Percentiles rank a stretch among this genome's conserved stretches.
Evolutionary conservation across 805 yeast genomes (phyloP).

Genomic region (Sugiyamaella lignohabitans): DNA sequence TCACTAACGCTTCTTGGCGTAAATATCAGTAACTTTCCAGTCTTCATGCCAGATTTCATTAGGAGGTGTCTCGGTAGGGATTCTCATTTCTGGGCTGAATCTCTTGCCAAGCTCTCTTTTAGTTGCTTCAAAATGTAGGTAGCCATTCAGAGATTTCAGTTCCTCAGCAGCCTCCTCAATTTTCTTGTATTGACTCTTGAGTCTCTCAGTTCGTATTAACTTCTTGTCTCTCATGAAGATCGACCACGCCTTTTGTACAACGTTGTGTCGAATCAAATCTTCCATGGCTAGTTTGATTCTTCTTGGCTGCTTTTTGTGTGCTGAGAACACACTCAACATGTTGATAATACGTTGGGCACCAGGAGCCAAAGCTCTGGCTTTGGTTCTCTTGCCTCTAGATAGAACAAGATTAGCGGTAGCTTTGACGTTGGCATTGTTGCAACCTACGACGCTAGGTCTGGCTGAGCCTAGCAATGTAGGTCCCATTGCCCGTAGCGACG

Average conservation of each 20-base stretch:
- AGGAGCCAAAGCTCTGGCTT: slow-evolving; percentile 37
- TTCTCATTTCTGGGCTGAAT: slow-evolving; percentile 77
- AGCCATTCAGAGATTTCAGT: slow-evolving; percentile 40
- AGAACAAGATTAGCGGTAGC: slow-evolving; percentile 23
- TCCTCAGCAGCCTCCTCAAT: slow-evolving; percentile 69
- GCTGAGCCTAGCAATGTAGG: too few relatives aligned
- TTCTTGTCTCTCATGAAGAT: slow-evolving; percentile 49
- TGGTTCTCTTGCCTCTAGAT: slow-evolving; percentile 47
- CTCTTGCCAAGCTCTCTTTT: slow-evolving; percentile 48
- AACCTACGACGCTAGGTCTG: not conserved
- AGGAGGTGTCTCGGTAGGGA: slow-evolving; percentile 89
- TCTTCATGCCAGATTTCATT: slow-evolving; percentile 65
- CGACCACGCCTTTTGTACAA: slow-evolving; percentile 80
- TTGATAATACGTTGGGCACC: slow-evolving; percentile 43
- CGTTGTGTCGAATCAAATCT: slow-evolving; percentile 77
- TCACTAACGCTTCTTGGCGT: slow-evolving; percentile 9
- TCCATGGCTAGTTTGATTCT: slow-evolving; percentile 68
- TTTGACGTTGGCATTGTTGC: too few relatives aligned
- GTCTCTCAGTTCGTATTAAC: slow-evolving; percentile 29
- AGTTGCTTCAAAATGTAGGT: slow-evolving; percentile 58
- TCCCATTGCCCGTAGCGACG: not conserved
- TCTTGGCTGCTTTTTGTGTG: slow-evolving; percentile 82
- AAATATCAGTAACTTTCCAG: slow-evolving; percentile 27
- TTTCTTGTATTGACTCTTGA: slow-evolving; percentile 53
- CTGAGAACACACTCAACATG: slow-evolving; percentile 76